phyloP scores from a whole-genome alignment of 345 rosid genomes.

The Raphanus raphanistrum region DNA sequence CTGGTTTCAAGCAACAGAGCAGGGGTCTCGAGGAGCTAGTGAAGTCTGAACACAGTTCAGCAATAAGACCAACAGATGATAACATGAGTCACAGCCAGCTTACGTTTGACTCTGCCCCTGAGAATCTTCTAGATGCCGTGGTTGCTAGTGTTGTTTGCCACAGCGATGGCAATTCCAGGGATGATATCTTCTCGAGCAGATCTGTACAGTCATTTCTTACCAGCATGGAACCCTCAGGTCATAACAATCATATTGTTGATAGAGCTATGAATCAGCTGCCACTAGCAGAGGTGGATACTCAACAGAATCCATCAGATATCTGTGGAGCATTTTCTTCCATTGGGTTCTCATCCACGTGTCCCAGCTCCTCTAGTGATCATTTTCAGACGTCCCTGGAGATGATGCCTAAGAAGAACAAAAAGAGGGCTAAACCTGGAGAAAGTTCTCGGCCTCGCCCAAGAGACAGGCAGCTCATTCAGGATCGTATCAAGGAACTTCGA shows the following conservation, averaged over 20 bases:
- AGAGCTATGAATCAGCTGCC: slow-evolving; percentile 51
- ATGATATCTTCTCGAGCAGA: slow-evolving; percentile 54
- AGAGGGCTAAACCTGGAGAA: slow-evolving; percentile 87
- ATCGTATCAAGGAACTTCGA: slow-evolving; percentile 93
- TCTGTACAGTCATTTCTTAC: slow-evolving; percentile 56
- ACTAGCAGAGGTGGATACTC: slow-evolving; percentile 45
- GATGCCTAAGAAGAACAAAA: slow-evolving; percentile 64
- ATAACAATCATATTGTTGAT: slow-evolving; percentile 37
- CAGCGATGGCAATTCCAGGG: slow-evolving; percentile 48
- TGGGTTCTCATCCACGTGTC: slow-evolving; percentile 72
- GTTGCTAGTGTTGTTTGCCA: slow-evolving; percentile 68
- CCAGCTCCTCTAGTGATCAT: slow-evolving; percentile 64
- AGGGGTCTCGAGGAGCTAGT: slow-evolving; percentile 44
- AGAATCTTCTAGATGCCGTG: slow-evolving; percentile 89
- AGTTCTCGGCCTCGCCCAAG: slow-evolving; percentile 90
- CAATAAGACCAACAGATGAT: slow-evolving; percentile 52
- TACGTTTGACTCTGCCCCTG: slow-evolving; percentile 56
- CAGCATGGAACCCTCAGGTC: slow-evolving; percentile 54
- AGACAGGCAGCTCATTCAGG: slow-evolving; percentile 96
- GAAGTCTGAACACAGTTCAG: slow-evolving; percentile 49
- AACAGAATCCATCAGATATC: slow-evolving; percentile 54
- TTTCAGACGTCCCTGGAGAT: slow-evolving; percentile 63
- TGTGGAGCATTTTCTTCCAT: slow-evolving; percentile 62
- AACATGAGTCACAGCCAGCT: slow-evolving; percentile 58
- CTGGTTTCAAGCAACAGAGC: slow-evolving; percentile 52